Evolutionary conservation across 2,329 filamentous ascomycete species (phyloP).

Genomic region (Daldinia eschscholtzii): DNA sequence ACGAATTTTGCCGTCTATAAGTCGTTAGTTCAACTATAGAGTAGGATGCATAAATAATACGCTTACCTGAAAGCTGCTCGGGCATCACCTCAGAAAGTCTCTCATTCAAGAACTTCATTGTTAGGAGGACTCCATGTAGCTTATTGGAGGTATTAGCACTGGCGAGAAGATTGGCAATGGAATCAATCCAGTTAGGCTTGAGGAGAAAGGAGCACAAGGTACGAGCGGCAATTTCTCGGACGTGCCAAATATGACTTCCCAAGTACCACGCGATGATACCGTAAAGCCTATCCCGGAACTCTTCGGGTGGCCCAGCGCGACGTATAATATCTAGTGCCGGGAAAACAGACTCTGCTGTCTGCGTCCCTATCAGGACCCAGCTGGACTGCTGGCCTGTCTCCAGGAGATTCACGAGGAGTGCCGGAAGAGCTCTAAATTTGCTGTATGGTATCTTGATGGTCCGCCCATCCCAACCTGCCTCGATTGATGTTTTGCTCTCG

Average conservation of each 20-base stretch:
- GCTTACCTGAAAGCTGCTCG: slow-evolving; percentile 59
- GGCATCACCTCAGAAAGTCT: slow-evolving; percentile 63
- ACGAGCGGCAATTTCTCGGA: slow-evolving; percentile 82
- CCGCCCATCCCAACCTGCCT: slow-evolving; percentile 73
- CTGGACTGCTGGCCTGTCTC: slow-evolving; percentile 61
- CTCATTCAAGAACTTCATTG: slow-evolving; percentile 68
- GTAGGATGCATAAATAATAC: neutral
- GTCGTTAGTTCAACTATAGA: slow-evolving; percentile 20
- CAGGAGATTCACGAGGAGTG: slow-evolving; percentile 73
- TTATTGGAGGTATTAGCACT: slow-evolving; percentile 61
- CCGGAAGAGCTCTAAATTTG: slow-evolving; percentile 74
- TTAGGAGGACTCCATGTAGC: slow-evolving; percentile 70
- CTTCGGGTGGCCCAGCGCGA: slow-evolving; percentile 74
- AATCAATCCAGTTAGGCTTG: slow-evolving; percentile 62
- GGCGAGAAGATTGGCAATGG: slow-evolving; percentile 56
- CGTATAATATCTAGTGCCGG: slow-evolving; percentile 86
- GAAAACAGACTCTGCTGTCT: slow-evolving; percentile 78
- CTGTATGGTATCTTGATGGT: slow-evolving; percentile 76
- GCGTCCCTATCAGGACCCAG: slow-evolving; percentile 51
- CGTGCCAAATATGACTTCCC: slow-evolving; percentile 80
- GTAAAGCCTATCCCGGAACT: slow-evolving; percentile 67
- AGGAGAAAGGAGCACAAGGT: slow-evolving; percentile 75
- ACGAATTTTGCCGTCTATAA: slow-evolving; percentile 43
- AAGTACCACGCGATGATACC: slow-evolving; percentile 72
- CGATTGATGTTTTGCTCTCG: slow-evolving; percentile 74